Base-by-base conservation (phyloP, 1,284 basidiomycete genomes). In the Grifola frondosa region DNA sequence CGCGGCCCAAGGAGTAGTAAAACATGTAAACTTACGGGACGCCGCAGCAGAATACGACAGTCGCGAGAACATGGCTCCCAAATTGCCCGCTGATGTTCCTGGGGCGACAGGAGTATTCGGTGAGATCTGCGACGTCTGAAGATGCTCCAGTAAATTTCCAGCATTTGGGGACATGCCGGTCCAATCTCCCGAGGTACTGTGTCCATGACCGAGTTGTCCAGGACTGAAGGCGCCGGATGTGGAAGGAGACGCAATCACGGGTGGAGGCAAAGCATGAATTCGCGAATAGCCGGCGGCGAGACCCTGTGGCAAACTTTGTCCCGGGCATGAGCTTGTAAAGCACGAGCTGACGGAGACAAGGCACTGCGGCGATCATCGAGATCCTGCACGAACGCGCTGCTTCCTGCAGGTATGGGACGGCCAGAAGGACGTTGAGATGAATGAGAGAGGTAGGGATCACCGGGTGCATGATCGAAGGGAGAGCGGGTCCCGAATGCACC, bases 231-330 rank as follows among this genome's bases (percentile, higher is more conserved):
- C 57, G 19, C 47, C 49, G n/a, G 63, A 59, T 3, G 67, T 61
- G 2, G 66, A 66, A 1, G 73, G 71, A 1, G 74, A 68, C 1
- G 74, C 56, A 59, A 77, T 53, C 56, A 66, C 46, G 54, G 62
- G 58, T 13, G 76, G 77, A 0, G 81, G 84, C 17, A 82, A 64
- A 1, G 89, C 82, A 55, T 93, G 90, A 48, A 93, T 84, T 33
- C 90, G 74, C 32, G 88, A 91, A 60, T 90, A 84, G 3, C 91
- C 91, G 0, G 90, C 90, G 0, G 90, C 90, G 19, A 93, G 72
- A 26, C 90, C 90, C 50, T 92, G 89, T 1, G 91, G 90, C n/a
- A 92, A 71, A 64, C 82, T 86, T 63, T 91, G 89, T 1, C 89
- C 89, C 0, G 90, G 89, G 88, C 88, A 53, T 92, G 90, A 10